These are phyloP conservation scores for Epichloe sylvatica DNA, from an alignment of 2,329 filamentous ascomycete genomes.

Conservation along the genomic window DNA sequence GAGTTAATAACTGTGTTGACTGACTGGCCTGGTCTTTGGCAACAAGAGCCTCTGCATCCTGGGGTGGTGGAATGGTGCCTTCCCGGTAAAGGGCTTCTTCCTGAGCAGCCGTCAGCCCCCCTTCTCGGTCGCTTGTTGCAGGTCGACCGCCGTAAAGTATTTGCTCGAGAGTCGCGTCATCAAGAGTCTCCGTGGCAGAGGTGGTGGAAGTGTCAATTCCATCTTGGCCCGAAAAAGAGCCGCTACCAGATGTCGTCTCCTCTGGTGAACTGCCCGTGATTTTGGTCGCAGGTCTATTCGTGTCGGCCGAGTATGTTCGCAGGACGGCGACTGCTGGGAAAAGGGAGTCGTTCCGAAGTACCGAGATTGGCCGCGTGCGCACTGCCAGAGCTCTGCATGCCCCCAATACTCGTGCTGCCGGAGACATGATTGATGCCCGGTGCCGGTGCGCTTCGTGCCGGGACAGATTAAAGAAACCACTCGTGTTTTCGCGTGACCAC, in stretches of 20 bases:
- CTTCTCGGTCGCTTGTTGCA: slow-evolving; percentile 16
- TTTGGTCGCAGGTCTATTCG: slow-evolving; percentile 3
- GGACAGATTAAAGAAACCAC: background rate
- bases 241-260: slow-evolving; percentile 1
- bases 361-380: slow-evolving; percentile 14
- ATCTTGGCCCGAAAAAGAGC: background rate
- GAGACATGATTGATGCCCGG: slow-evolving; percentile 18
- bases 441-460: slow-evolving; percentile 1
- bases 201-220: background rate
- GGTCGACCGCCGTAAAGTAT: slow-evolving; percentile 23
- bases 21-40: slow-evolving; percentile 12
- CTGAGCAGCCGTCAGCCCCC: slow-evolving; percentile 28
- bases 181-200: slow-evolving; percentile 12
- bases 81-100: slow-evolving; percentile 29
- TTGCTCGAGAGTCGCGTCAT: slow-evolving; percentile 24
- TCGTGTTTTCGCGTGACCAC: slow-evolving; percentile 3
- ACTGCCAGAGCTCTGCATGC: slow-evolving; percentile 21
- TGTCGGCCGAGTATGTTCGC: slow-evolving; percentile 21
- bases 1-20: slow-evolving; percentile 6
- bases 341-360: slow-evolving; percentile 12
- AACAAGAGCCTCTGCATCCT: slow-evolving; percentile 19
- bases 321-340: slow-evolving; percentile 9
- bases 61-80: slow-evolving; percentile 25
- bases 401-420: slow-evolving; percentile 20
- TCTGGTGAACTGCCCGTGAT: background rate